Base-by-base conservation (phyloP, 148 eudicot genomes). In the Pouteria glomerata region DNA sequence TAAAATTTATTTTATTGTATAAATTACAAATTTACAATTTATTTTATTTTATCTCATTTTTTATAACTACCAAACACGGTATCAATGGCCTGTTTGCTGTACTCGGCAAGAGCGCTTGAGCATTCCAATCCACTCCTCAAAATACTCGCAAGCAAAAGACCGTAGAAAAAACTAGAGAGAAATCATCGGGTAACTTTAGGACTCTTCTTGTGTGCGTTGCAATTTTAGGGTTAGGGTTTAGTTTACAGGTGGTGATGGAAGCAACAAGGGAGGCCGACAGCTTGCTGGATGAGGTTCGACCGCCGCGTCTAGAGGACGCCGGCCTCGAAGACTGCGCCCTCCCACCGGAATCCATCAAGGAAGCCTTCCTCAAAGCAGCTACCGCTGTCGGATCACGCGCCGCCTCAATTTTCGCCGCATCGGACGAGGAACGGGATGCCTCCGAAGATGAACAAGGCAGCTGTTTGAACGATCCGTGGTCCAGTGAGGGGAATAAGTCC, bases 241-340 rank as follows among this genome's bases (percentile, higher is more conserved):
- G 7, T 39, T 10, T 39, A 10, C 44, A 5, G 0, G 44, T 39
- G 14, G 34, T n/a, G 16, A 82, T 82, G 83, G 88, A 84, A 48
- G 74, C 81, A n/a, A 72, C 78, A 3, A 53, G 48, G 21, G 83
- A 69, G 41, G 69, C 53, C 2, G 29, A 57, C 14, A 69, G 70
- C 16, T 52, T 82, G 15, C 33, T 82, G 0, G 69, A 68, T 39
- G 70, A 78, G 61, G 75, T 87, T 59, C 66, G 33, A 33, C 96
- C 97, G 19, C 98, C 98, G n/a, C 78, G 79, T 0, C 76, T 83
- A 41, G 97, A 91, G 73, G 96, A 94, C 57, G 96, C 98, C 39
- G 97, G 97, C 71, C 91, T 93, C 50, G 97, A 93, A 74, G 92
- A 91, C 82, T 89, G 97, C 57, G 91, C 93, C 0, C 84, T 89